Evolutionary conservation across 768 basidiomycete species (phyloP), one percentile per base, ranked within the genome.

Genomic region (Leccinum longicurvipes): DNA sequence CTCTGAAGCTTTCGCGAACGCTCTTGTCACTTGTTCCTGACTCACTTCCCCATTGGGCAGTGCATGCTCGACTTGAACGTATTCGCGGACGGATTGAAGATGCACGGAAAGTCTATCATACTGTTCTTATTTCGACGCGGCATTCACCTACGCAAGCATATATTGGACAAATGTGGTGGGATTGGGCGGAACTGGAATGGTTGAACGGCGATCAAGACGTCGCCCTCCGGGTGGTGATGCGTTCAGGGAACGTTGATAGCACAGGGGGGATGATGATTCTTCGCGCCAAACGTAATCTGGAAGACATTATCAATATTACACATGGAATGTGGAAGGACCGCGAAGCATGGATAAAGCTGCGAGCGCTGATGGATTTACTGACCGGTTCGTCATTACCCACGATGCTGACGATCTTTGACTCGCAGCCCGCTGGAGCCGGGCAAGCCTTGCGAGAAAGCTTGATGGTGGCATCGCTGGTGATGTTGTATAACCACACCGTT

Each of bases 171-270:
- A 66, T 93, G 57, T 93, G 87, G 87, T 91, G 85, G 84, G 82
- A 86, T 61, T 93, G 89, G 88, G 87, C 85, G 1, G 86, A 93
- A 62, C 80, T 90, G 79, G 90, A 91, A 69, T 93, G 91, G 91
- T 67, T 90, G 11, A 67, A 74, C 14, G 79, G 82, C 1, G 62
- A 77, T 29, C 65, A 73, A 19, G 78, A 82, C 29, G 74, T 78
- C 31, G 79, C 85, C 14, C 66, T 83, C 34, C 72, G 77, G 32
- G 76, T 87, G 29, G 75, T 85, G 42, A 67, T 86, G 45, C 79
- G 76, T 21, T 78, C 85, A 10, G 81, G 77, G 12, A 80, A 77
- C 4, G 72, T 84, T 31, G 76, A 82, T 50, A 82, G 81, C 12
- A 66, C 75, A 1, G 76, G 76, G 12, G 80, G 84, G 3, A 72